Evolutionary conservation across 805 yeast species (phyloP), one percentile per base, ranked within the genome.

Genomic region (Jamesozyma piceae): DNA sequence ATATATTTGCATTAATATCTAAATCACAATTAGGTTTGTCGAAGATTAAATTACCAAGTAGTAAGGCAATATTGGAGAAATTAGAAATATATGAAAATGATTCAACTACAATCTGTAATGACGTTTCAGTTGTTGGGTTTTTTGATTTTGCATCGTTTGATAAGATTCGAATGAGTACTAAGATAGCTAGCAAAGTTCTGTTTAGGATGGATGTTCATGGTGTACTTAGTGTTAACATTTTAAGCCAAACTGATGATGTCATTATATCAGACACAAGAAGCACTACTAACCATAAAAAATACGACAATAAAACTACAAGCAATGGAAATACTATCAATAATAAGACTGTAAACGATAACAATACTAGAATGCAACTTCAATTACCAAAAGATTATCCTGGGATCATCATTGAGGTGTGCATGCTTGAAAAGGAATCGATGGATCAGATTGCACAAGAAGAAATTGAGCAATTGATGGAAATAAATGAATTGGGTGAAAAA

Each of bases 11-110:
- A 3, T 53, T 87, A 41, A 73, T 82, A 4, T 80, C 92, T 0
- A 72, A 70, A 32, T 84, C 90, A 10, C 82, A 79, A n/a, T 69
- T 84, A 37, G 95, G 95, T 0, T 67, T 71, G 40, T 78, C 85
- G 32, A 79, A 81, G 53, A 65, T 85, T 18, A 69, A 73, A 9
- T 70, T 80, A 37, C 95, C 95, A 0, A 73, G 71, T 46, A 82
- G 75, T 38, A 70, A 72, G 50, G 66, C 77, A 2, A 74, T 78
- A 11, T 58, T 87, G 27, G 90, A 82, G 47, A 77, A 78, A 35
- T 57, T 85, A 26, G 68, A 60, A 33, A 63, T 68, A 8, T 60
- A 59, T 27, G 64, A 60, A 18, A 51, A 57, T 6, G 57, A 53
- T 30, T 49, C 55, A 6, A 49, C 50, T 2, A 51, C 55, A 14